Conservation (phyloP, 176 grass and related monocot species). For the Lolium rigidum region DNA sequence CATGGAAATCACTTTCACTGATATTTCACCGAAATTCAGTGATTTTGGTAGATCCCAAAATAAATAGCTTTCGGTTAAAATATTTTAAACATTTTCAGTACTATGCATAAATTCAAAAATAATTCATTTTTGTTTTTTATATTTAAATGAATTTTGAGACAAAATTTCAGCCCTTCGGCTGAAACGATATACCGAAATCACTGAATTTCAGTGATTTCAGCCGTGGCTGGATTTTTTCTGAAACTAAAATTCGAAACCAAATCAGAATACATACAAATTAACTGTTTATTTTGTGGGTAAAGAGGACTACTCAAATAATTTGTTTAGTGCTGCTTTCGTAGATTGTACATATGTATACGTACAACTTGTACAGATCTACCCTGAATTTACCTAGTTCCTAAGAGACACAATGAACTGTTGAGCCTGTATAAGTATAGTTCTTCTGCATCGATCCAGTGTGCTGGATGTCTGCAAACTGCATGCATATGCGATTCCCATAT, state of each 20-base stretch:
- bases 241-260: neutral
- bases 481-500: conserved; percentile 7
- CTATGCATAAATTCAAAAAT: too few relatives aligned
- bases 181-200: too few relatives aligned
- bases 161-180: too few relatives aligned
- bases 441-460: neutral
- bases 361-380: neutral
- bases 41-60: too few relatives aligned
- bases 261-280: neutral
- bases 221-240: too few relatives aligned
- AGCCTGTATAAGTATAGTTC: neutral
- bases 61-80: too few relatives aligned
- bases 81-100: too few relatives aligned
- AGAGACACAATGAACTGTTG: conserved; percentile 6
- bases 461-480: conserved; percentile 14
- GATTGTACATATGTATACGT: neutral
- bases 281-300: neutral
- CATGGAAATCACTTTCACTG: too few relatives aligned
- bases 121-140: too few relatives aligned
- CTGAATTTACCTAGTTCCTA: neutral
- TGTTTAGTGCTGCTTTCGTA: neutral
- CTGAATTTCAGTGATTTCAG: too few relatives aligned
- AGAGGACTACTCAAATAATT: neutral
- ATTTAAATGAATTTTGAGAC: too few relatives aligned
- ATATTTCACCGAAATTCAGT: too few relatives aligned